Evolutionary conservation across 805 yeast species (phyloP), one percentile per base, ranked within the genome.

Genomic region (Wickerhamiella australiensis): DNA sequence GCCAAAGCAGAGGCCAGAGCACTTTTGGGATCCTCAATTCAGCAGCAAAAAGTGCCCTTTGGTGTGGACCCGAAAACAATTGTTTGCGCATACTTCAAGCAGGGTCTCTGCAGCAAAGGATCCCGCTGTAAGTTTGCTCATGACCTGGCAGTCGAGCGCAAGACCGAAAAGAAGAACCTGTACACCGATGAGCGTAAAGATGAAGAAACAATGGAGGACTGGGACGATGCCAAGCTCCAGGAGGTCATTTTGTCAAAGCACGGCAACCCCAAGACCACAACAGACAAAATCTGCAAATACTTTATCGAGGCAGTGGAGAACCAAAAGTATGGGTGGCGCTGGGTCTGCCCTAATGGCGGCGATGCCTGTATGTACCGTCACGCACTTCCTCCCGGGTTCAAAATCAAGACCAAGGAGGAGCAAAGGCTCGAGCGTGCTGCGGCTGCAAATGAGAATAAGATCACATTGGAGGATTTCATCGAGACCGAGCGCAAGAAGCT

Each of bases 251-350:
- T 75, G 56, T 86, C 96, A 49, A 92, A 92, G 68, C 96, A 88
- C 60, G 97, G 98, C 47, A 92, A 92, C 65, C 87, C 82, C 50
- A 46, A 46, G 35, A 86, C 96, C 9, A 87, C 96, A 12, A 92
- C 99, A 0, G 96, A 90, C 56, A 92, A 77, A 57, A 85, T 92
- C 45, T 92, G 99, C 76, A 92, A 88, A 65, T 78, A 66, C 67
- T 94, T 92, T 69, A 85, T 92, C 56, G 95, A 87, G 53, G 97
- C 98, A 0, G 96, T 92, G 51, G 99, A 92, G 64, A 86, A 87
- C 62, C 92, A 90, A 52, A 90, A 90, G 64, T 92, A 92, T 64
- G 98, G 98, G 62, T 92, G 98, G 98, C 88, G 92, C 68, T 92
- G 98, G 98, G 74, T 76, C 18, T 92, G 98, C 71, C 98, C 98